Base-by-base conservation (phyloP, 345 rosid species). In the Salix caprea region DNA sequence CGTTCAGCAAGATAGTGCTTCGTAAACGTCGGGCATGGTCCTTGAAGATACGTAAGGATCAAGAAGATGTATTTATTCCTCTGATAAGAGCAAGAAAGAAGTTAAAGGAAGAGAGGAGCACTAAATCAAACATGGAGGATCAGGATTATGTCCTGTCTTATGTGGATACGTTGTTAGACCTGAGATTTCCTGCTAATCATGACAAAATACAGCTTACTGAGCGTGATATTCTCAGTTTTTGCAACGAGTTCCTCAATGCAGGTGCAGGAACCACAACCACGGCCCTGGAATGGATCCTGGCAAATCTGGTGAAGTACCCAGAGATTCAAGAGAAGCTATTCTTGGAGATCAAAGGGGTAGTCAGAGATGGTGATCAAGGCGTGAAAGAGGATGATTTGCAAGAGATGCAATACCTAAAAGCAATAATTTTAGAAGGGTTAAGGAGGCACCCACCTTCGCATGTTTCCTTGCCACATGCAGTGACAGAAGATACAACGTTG, bases 231-330 rank as follows among this genome's bases (percentile, higher is more conserved):
- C 37, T 77, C 7, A n/a, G 34, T 70, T 48, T 62, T 30, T 77
- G 79, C 65, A 58, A 48, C 1, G 79, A 70, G 21, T 70, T 77
- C 16, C 72, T 75, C 4, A 50, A 14, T 37, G 50, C 72, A 18
- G 78, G 78, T 13, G 23, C 71, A 2, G 66, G 67, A 23, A 67
- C 78, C 23, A 75, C 78, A 9, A 42, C 74, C 36, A 76, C 73
- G 2, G 68, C 69, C 18, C 11, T 69, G 39, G 21, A 69, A 58
- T 69, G 79, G 79, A 70, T 40, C 50, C 65, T 77, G 67, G 80
- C 76, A 21, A 78, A 72, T 66, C 54, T 66, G 28, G 80, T 78
- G 5, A 72, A 78, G 23, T 54, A 36, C 60, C 80, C 72, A 13
- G 16, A 65, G 14, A 72, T 78, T 26, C 76, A 78, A 54, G 80